These are phyloP conservation scores for Cryptococcus jaspeensis DNA, from an alignment of 1,284 basidiomycete species.

Conservation along the genomic window DNA sequence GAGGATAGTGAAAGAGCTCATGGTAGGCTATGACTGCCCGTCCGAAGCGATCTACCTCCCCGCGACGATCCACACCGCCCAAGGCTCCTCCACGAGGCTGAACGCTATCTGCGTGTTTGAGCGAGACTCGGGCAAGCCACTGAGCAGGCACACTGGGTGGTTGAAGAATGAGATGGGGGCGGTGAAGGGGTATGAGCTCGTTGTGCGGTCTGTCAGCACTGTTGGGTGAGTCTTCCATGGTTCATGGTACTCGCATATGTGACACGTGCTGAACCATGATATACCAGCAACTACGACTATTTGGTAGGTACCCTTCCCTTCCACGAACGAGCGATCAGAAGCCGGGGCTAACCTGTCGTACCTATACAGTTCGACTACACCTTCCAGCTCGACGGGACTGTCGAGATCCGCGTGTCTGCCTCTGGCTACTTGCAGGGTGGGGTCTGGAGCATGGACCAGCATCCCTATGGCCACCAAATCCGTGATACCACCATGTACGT, in stretches of 20 bases:
- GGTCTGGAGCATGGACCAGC: conserved; percentile 58
- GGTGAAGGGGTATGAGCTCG: conserved; percentile 61
- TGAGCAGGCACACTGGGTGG: conserved; percentile 57
- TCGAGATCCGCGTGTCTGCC: conserved; percentile 41
- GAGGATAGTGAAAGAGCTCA: conserved; percentile 59
- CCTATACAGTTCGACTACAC: conserved; percentile 39
- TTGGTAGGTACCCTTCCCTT: conserved; percentile 11
- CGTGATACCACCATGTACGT: conserved; percentile 58
- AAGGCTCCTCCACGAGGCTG: conserved; percentile 54
- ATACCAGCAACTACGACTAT: conserved; percentile 56
- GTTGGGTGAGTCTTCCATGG: conserved; percentile 52
- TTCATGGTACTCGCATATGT: not conserved
- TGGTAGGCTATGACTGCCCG: conserved; percentile 67
- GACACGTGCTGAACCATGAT: not conserved
- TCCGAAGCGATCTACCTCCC: conserved; percentile 61
- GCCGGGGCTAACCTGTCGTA: not conserved
- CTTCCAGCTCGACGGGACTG: conserved; percentile 41
- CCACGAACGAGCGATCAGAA: not conserved
- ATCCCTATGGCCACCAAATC: conserved; percentile 59
- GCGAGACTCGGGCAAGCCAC: conserved; percentile 59
- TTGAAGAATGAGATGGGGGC: conserved; percentile 47
- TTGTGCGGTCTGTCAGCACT: conserved; percentile 60
- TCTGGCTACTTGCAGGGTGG: conserved; percentile 54
- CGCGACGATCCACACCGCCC: conserved; percentile 57
- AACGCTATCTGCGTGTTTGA: conserved; percentile 67